Conservation (phyloP, 306 rosid genomes). For the Acacia acuminata region DNA sequence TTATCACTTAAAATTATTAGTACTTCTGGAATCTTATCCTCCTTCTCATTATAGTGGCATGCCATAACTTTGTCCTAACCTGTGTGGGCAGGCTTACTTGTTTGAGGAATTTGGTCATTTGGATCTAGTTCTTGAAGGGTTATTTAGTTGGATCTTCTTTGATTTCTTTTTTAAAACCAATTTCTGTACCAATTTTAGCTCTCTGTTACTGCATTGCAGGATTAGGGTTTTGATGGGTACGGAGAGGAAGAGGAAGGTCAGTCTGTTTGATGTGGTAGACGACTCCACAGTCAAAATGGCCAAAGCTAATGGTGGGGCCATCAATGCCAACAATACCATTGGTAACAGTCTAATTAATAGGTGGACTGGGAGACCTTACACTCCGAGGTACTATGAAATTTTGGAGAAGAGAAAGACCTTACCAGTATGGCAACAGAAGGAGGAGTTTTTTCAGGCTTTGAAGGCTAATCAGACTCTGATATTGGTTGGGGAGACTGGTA, state of each 20-base stretch:
- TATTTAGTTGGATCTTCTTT: background rate
- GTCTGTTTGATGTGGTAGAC: slow-evolving; percentile 89
- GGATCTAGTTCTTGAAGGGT: background rate
- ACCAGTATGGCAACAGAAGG: slow-evolving; percentile 95
- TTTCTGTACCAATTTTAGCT: background rate
- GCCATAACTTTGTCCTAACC: background rate
- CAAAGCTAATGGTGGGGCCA: slow-evolving; percentile 48
- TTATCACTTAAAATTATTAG: background rate
- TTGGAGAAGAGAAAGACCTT: slow-evolving; percentile 79
- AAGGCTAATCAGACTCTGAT: slow-evolving; percentile 67
- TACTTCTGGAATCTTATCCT: slow-evolving; percentile 15
- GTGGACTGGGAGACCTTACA: slow-evolving; percentile 80
- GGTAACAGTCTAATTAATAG: slow-evolving; percentile 52
- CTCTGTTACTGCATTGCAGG: background rate
- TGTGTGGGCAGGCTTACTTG: background rate
- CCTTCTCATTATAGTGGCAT: background rate
- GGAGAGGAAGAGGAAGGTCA: slow-evolving; percentile 89
- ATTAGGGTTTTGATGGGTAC: slow-evolving; percentile 70
- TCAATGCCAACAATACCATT: slow-evolving; percentile 27
- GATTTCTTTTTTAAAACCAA: background rate
- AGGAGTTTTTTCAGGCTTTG: slow-evolving; percentile 71
- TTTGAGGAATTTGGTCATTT: background rate
- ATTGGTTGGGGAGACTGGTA: slow-evolving; percentile 95
- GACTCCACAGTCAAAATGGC: slow-evolving; percentile 53
- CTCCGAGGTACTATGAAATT: slow-evolving; percentile 78